These are phyloP conservation scores for Phytophthora sansomeana DNA, from an alignment of 352 stramenopile genomes.

Conservation along the genomic window DNA sequence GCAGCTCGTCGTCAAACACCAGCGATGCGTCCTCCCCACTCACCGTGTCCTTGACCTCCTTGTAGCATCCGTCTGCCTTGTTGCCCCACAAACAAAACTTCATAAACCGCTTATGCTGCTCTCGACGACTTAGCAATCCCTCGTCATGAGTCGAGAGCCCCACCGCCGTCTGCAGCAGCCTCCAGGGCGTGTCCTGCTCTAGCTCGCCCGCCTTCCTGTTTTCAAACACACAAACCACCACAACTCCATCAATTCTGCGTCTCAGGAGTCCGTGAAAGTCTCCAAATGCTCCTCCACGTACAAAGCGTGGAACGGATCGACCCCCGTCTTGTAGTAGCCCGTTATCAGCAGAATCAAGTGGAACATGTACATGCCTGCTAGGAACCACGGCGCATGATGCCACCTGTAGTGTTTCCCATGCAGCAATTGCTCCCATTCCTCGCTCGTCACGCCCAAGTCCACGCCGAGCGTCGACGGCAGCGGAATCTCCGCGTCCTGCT, in stretches of 20 bases:
- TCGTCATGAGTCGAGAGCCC: slow-evolving; percentile 13
- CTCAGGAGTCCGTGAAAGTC: no score
- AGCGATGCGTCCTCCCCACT: slow-evolving; percentile 50
- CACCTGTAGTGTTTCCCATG: slow-evolving; percentile 47
- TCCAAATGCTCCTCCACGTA: slow-evolving; percentile 14
- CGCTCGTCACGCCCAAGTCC: slow-evolving; percentile 29
- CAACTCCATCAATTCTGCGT: no score
- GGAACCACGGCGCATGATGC: slow-evolving; percentile 66
- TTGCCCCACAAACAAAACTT: slow-evolving; percentile 75
- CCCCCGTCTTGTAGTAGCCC: slow-evolving; percentile 51
- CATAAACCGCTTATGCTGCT: slow-evolving; percentile 49
- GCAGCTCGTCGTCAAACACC: slow-evolving; percentile 52
- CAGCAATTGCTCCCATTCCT: slow-evolving; percentile 51
- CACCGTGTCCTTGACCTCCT: slow-evolving; percentile 65
- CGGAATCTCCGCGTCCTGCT: slow-evolving; percentile 41
- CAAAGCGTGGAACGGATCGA: slow-evolving; percentile 64
- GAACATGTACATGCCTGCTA: slow-evolving; percentile 72
- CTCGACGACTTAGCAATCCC: slow-evolving; percentile 22
- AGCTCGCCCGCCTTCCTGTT: slow-evolving; percentile 57
- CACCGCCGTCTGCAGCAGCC: slow-evolving; percentile 55
- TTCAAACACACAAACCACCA: background rate
- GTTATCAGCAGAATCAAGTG: slow-evolving; percentile 59
- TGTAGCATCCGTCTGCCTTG: slow-evolving; percentile 78
- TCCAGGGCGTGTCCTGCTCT: slow-evolving; percentile 49
- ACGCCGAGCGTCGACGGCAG: slow-evolving; percentile 40